phyloP scores from a whole-genome alignment of 768 basidiomycete species.

The Gymnopilus dilepis region DNA sequence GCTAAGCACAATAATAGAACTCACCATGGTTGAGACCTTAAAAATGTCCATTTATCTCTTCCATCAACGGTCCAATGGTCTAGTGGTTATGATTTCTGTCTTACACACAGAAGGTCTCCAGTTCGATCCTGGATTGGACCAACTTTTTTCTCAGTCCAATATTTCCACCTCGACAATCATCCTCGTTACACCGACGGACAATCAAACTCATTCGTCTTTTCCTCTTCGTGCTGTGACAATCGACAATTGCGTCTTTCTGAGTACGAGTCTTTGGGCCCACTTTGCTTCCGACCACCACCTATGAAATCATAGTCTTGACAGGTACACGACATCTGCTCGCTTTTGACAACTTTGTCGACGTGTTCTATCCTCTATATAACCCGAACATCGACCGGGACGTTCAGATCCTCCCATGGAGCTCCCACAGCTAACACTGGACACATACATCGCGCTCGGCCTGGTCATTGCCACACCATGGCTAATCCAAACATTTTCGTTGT shows the following conservation, averaged over 20 bases:
- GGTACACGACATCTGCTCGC: conserved; percentile 1
- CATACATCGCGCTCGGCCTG: conserved; percentile 25
- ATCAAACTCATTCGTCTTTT: too few species aligned
- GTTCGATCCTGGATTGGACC: conserved; percentile 56
- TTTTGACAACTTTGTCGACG: conserved; percentile 17
- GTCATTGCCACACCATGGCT: conserved; percentile 34
- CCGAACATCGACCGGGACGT: neutral
- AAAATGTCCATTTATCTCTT: too few species aligned
- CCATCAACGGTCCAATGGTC: conserved; percentile 53
- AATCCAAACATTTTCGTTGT: conserved; percentile 24
- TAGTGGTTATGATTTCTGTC: conserved; percentile 64
- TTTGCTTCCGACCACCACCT: conserved; percentile 5
- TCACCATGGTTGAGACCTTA: neutral
- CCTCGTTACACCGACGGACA: neutral
- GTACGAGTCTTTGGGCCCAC: neutral
- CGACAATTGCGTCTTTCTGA: too few species aligned
- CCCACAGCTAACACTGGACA: conserved; percentile 28
- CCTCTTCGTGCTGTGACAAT: too few species aligned
- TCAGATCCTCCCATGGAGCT: conserved; percentile 19
- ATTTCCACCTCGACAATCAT: neutral
- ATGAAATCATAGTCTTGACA: conserved; percentile 1
- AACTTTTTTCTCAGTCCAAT: conserved; percentile 27
- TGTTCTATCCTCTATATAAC: conserved; percentile 12
- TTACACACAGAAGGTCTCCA: conserved; percentile 49
- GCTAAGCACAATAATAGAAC: conserved; percentile 8